Base-by-base conservation (phyloP, 805 yeast species). In the Sungouiozyma intestinalis region DNA sequence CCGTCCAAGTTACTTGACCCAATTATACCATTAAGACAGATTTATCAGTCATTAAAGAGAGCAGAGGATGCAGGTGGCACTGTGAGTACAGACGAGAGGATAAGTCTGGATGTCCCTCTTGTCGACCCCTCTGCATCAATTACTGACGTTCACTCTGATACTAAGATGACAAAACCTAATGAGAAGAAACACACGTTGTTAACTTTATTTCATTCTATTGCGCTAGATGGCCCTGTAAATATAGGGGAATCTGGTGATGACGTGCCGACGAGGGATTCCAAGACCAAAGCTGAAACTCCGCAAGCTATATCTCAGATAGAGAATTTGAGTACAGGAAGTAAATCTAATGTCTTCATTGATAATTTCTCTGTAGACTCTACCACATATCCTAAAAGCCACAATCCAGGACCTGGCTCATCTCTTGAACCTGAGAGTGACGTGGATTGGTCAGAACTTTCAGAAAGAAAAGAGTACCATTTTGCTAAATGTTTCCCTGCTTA, bases 401-500 rank as follows among this genome's bases (percentile, higher is more conserved):
- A n/a, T n/a, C n/a, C n/a, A n/a, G n/a, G n/a, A n/a, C n/a, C n/a
- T n/a, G n/a, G n/a, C n/a, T n/a, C n/a, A n/a, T n/a, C n/a, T n/a
- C n/a, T n/a, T n/a, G n/a, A n/a, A n/a, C n/a, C n/a, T 24, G 29
- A 7, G 29, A 24, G 29, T 24, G 29, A n/a, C n/a, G n/a, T n/a
- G n/a, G n/a, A n/a, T n/a, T n/a, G n/a, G n/a, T n/a, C 29, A 11
- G 29, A 24, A 24, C 18, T 70, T 21, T 54, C 53, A 34, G 68
- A 57, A 43, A 65, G 62, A 34, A 77, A 79, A 47, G 95, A 85
- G 55, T 69, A 73, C 42, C 69, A 77, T 41, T 85, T 79, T 58
- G 78, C 80, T 4, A 81, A 79, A 52, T 85, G 90, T 51, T 87
- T 85, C 62, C 97, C 97, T 0, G 75, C 78, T 42, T 84, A 81